phyloP scores from a whole-genome alignment of 352 stramenopile species.

The Phytophthora hybrid region DNA sequence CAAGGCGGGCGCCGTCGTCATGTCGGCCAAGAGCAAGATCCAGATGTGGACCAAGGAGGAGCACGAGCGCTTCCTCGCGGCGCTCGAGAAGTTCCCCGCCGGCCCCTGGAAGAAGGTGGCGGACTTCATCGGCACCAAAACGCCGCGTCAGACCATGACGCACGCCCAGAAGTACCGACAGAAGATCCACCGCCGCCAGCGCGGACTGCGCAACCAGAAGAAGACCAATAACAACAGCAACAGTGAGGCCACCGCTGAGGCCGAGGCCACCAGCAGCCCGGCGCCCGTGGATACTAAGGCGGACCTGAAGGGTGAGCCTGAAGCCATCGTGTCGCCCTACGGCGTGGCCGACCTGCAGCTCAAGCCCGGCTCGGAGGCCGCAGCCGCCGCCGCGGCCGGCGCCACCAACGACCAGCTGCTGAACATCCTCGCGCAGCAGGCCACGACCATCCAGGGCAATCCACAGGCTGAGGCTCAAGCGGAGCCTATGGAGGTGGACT shows the following conservation, averaged over 20 bases:
- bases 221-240: slow-evolving; percentile 29
- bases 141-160: slow-evolving; percentile 94
- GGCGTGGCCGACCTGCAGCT: slow-evolving; percentile 69
- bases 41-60: slow-evolving; percentile 90
- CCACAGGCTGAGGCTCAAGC: slow-evolving; percentile 11
- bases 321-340: slow-evolving; percentile 58
- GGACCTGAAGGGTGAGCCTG: slow-evolving; percentile 45
- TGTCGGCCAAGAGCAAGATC: slow-evolving; percentile 86
- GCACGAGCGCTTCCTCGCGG: slow-evolving; percentile 86
- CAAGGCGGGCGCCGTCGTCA: slow-evolving; percentile 79
- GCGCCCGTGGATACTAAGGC: slow-evolving; percentile 36
- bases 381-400: slow-evolving; percentile 25
- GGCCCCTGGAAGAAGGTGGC: slow-evolving; percentile 90
- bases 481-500: slow-evolving; percentile 35
- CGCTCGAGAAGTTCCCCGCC: slow-evolving; percentile 86
- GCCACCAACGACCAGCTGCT: slow-evolving; percentile 61
- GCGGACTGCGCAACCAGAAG: slow-evolving; percentile 83
- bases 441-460: slow-evolving; percentile 52
- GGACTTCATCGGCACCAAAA: slow-evolving; percentile 87
- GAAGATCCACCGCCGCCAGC: slow-evolving; percentile 81
- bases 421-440: slow-evolving; percentile 77
- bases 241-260: not conserved
- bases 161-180: slow-evolving; percentile 88
- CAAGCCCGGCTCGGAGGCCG: slow-evolving; percentile 45
- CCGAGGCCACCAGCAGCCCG: slow-evolving; percentile 19